Evolutionary conservation across 129 eudicot species (phyloP).

Genomic region (Helianthus tuberosus): DNA sequence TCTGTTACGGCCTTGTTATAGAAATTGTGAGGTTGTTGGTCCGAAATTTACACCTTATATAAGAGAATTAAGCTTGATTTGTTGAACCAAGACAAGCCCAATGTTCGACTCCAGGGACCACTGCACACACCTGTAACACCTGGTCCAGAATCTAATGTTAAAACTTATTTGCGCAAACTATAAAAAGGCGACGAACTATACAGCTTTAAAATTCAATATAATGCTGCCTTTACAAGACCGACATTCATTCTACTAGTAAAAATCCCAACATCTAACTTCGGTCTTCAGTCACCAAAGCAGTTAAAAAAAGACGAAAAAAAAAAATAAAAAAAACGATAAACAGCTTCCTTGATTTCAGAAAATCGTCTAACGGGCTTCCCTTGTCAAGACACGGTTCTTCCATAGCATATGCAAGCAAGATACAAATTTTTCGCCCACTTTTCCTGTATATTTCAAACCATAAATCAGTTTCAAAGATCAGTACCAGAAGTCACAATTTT

Average conservation of each 20-base stretch:
- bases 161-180: slow-evolving; percentile 5
- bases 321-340: not conserved
- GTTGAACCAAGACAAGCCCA: no score
- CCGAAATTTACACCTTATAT: no score
- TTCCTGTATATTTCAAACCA: slow-evolving; percentile 49
- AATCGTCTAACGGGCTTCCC: slow-evolving; percentile 7
- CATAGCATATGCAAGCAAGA: slow-evolving; percentile 76
- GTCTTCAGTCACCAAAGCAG: slow-evolving; percentile 1
- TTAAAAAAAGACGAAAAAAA: not conserved
- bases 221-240: slow-evolving; percentile 11
- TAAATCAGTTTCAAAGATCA: not conserved
- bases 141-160: not conserved
- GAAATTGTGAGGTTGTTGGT: no score
- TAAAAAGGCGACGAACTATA: slow-evolving; percentile 26
- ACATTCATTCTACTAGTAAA: not conserved
- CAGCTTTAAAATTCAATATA: slow-evolving; percentile 32
- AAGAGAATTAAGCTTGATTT: no score
- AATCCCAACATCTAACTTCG: slow-evolving; percentile 7
- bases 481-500: not conserved
- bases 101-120: no score
- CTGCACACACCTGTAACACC: not conserved
- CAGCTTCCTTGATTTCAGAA: slow-evolving; percentile 8
- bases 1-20: no score
- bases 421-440: slow-evolving; percentile 86
- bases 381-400: slow-evolving; percentile 68